Evolutionary conservation across 441 rosid species (phyloP).

Genomic region (Capsella rubella): DNA sequence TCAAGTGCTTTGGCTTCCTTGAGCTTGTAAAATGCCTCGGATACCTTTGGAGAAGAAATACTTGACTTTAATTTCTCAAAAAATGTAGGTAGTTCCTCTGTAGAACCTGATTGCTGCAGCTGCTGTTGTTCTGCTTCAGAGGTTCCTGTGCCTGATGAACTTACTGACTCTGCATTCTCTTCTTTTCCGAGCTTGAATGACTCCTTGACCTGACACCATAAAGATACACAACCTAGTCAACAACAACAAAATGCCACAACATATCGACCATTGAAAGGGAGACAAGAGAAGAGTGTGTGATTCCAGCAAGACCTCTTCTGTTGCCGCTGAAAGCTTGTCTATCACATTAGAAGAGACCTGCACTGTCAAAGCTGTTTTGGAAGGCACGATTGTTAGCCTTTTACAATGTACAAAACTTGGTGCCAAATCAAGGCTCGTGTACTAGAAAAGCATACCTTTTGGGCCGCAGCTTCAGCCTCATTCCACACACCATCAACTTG

Average conservation of each 20-base stretch:
- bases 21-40: conserved; percentile 63
- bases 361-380: conserved; percentile 28
- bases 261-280: conserved; percentile 6
- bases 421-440: not conserved
- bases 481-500: conserved; percentile 87
- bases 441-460: conserved; percentile 60
- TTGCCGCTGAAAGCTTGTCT: conserved; percentile 76
- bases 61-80: conserved; percentile 69
- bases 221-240: conserved; percentile 2
- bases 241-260: not conserved
- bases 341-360: conserved; percentile 81
- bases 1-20: conserved; percentile 75
- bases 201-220: conserved; percentile 73
- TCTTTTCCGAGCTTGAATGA: conserved; percentile 59
- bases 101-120: conserved; percentile 50
- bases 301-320: conserved; percentile 72
- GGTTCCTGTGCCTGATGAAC: conserved; percentile 49
- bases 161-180: conserved; percentile 51
- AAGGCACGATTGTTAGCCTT: conserved; percentile 16
- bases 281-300: not conserved
- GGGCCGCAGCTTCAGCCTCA: conserved; percentile 86
- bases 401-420: conserved; percentile 22
- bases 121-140: conserved; percentile 54
- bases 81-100: conserved; percentile 56
- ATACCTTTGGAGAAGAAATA: conserved; percentile 71